Conservation (phyloP, 2,329 filamentous ascomycete species). For the Colletotrichum sp. region DNA sequence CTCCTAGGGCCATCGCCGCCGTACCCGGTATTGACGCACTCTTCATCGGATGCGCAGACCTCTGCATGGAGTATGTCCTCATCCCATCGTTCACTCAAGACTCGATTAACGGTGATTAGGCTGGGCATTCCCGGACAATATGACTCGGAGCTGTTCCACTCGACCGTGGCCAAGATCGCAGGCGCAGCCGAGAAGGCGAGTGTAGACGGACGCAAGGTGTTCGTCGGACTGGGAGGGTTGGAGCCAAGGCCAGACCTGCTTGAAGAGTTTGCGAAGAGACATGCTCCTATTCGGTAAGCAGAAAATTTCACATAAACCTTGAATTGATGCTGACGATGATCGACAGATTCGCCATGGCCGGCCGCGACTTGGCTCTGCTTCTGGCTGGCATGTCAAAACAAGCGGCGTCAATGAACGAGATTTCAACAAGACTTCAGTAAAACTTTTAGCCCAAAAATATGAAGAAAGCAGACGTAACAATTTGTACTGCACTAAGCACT, state of each 20-base stretch:
- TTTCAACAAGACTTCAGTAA: not conserved
- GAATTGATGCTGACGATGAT: not conserved
- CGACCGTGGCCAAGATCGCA: not conserved
- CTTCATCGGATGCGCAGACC: conserved; percentile 11
- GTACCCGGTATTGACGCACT: not conserved
- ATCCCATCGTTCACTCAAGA: too few species aligned
- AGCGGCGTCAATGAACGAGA: conserved; percentile 4
- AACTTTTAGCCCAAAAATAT: not conserved
- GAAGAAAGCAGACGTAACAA: not conserved
- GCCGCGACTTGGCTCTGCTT: not conserved
- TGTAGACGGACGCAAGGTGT: not conserved
- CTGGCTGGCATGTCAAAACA: conserved; percentile 5
- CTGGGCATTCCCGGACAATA: conserved; percentile 1
- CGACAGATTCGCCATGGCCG: conserved; percentile 4
- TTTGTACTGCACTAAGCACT: not conserved
- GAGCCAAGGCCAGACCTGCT: conserved; percentile 9
- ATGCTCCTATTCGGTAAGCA: not conserved
- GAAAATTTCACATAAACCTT: too few species aligned
- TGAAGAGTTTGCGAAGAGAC: not conserved
- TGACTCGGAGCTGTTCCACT: not conserved
- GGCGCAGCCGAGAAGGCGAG: conserved; percentile 2
- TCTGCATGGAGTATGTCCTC: conserved; percentile 1
- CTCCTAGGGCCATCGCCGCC: not conserved
- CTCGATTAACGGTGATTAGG: not conserved
- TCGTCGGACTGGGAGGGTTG: not conserved